Conservation (phyloP, 805 yeast genomes). For the Saturnispora hagleri region DNA sequence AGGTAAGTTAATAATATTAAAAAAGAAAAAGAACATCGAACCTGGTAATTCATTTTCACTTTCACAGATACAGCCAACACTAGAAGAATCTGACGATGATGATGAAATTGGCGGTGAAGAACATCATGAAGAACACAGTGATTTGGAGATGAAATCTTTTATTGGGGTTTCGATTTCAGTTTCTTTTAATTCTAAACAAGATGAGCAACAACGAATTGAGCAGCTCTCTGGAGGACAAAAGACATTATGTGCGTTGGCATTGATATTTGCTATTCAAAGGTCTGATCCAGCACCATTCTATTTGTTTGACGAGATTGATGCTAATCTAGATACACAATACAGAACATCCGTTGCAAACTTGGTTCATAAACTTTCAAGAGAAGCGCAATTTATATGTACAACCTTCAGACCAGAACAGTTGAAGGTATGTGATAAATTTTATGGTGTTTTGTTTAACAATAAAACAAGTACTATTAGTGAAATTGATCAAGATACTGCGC, state of each 20-base stretch:
- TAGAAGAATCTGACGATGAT: slow-evolving; percentile 13
- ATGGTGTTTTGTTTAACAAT: slow-evolving; percentile 77
- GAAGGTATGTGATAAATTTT: slow-evolving; percentile 75
- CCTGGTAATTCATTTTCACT: slow-evolving; percentile 10
- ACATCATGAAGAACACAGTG: slow-evolving; percentile 13
- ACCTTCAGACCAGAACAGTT: slow-evolving; percentile 93
- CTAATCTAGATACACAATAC: slow-evolving; percentile 87
- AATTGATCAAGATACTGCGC: slow-evolving; percentile 63
- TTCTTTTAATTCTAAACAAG: slow-evolving; percentile 76
- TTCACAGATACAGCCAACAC: slow-evolving; percentile 11
- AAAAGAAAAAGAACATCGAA: slow-evolving; percentile 17
- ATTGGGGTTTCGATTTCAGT: slow-evolving; percentile 80
- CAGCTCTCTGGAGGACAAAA: slow-evolving; percentile 97
- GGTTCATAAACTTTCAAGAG: slow-evolving; percentile 52
- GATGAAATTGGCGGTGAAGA: slow-evolving; percentile 18
- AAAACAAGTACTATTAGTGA: slow-evolving; percentile 73
- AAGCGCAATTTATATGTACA: slow-evolving; percentile 91
- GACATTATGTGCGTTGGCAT: slow-evolving; percentile 90
- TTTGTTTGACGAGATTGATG: slow-evolving; percentile 93
- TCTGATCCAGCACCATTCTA: slow-evolving; percentile 98
- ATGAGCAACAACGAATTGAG: slow-evolving; percentile 81
- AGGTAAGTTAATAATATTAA: slow-evolving; percentile 64
- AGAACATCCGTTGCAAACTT: slow-evolving; percentile 77
- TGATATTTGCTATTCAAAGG: slow-evolving; percentile 86
- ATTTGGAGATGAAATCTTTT: slow-evolving; percentile 42